Evolutionary conservation across 495 filamentous ascomycete genomes (phyloP).

Genomic region (Viridothelium virens): DNA sequence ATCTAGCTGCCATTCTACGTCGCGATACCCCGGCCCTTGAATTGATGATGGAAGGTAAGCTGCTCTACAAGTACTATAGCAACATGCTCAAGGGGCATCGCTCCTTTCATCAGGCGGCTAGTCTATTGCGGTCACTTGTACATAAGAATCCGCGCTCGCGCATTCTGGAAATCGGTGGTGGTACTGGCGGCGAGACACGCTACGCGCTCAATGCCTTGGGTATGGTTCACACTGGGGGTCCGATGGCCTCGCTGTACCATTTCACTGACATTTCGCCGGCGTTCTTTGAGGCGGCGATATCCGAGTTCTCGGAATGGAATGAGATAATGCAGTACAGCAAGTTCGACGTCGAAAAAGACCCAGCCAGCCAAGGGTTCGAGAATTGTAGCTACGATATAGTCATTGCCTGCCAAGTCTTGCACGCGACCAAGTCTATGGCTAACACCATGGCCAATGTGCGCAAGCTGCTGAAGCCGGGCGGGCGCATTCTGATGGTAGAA

Average conservation of each 20-base stretch:
- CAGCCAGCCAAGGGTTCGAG: constrained; percentile 21
- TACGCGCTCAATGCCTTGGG: constrained; percentile 10
- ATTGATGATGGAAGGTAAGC: constrained; percentile 14
- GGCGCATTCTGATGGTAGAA: constrained; percentile 20
- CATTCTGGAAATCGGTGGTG: constrained; percentile 28
- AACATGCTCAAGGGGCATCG: not conserved
- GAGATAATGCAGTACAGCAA: constrained; percentile 16
- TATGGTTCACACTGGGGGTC: not conserved
- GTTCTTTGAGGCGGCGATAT: constrained; percentile 20
- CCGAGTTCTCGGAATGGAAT: constrained; percentile 14
- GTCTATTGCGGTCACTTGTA: not conserved
- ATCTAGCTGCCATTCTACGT: constrained; percentile 15
- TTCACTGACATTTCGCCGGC: constrained; percentile 23
- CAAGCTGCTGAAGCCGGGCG: constrained; percentile 23
- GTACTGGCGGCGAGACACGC: constrained; percentile 21
- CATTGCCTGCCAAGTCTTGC: constrained; percentile 20
- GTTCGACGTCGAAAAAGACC: constrained; percentile 25
- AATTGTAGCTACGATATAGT: constrained; percentile 20
- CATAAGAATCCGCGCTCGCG: constrained; percentile 18
- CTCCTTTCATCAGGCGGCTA: not conserved
- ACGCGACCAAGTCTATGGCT: constrained; percentile 16
- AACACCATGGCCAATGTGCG: constrained; percentile 16
- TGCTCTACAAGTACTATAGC: constrained; percentile 19
- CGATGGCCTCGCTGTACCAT: constrained; percentile 11
- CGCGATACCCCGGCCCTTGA: constrained; percentile 13